These are phyloP conservation scores for Camellia sinensis DNA, from an alignment of 148 eudicot genomes.

Conservation along the genomic window DNA sequence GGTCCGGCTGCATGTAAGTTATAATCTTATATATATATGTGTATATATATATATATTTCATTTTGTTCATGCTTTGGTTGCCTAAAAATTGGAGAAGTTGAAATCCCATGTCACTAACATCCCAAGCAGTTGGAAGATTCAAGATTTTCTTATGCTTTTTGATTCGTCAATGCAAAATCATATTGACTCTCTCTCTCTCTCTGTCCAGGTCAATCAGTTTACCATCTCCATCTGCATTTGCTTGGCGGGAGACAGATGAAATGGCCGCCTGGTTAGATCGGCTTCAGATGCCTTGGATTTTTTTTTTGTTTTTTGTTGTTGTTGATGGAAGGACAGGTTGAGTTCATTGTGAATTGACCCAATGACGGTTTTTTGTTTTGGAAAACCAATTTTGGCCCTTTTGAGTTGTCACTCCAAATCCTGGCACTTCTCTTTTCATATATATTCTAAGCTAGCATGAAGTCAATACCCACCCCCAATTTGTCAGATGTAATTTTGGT, in stretches of 20 bases:
- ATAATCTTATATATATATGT: no score
- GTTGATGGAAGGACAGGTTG: no score
- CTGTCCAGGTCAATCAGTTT: constrained; percentile 64
- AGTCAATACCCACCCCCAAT: no score
- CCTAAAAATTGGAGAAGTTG: no score
- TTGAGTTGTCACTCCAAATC: no score
- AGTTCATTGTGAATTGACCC: no score
- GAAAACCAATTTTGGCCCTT: no score
- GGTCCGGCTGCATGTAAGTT: constrained; percentile 64
- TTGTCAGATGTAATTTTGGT: no score
- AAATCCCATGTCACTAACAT: background rate
- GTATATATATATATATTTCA: background rate
- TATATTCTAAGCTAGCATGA: no score
- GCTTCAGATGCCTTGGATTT: background rate
- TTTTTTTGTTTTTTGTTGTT: background rate
- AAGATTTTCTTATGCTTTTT: background rate
- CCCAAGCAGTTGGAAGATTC: background rate
- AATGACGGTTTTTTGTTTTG: no score
- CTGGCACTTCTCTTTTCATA: no score
- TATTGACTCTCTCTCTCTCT: constrained; percentile 11
- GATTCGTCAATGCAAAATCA: background rate
- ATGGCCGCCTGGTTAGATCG: constrained; percentile 66
- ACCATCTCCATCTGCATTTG: constrained; percentile 77
- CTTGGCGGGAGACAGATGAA: constrained; percentile 80
- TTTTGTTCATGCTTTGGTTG: background rate